Evolutionary conservation across 495 filamentous ascomycete species (phyloP).

Genomic region (Trichoderma asperelloides): DNA sequence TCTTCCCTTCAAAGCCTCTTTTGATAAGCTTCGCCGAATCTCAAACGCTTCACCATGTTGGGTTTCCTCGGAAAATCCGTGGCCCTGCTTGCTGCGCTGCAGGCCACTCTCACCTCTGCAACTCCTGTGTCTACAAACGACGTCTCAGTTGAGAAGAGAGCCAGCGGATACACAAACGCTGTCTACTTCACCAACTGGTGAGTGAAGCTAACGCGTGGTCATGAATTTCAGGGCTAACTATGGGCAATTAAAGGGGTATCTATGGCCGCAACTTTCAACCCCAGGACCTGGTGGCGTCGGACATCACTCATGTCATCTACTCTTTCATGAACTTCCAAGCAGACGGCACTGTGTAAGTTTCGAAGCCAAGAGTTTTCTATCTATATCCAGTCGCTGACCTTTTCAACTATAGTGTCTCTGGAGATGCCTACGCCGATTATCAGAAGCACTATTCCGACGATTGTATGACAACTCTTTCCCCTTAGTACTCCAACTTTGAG

Average conservation of each 20-base stretch:
- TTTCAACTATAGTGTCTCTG: slow-evolving; percentile 25
- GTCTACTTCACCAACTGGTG: slow-evolving; percentile 44
- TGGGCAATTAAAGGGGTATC: slow-evolving; percentile 52
- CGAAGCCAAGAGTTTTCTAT: not conserved
- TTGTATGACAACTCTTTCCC: slow-evolving; percentile 21
- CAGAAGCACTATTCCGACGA: slow-evolving; percentile 64
- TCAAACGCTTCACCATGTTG: not conserved
- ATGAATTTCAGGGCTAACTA: not conserved
- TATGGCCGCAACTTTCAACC: slow-evolving; percentile 77
- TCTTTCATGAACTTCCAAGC: slow-evolving; percentile 79
- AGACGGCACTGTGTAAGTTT: slow-evolving; percentile 66
- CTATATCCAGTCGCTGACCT: not conserved
- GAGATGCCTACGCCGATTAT: slow-evolving; percentile 51
- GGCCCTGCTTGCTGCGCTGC: slow-evolving; percentile 11
- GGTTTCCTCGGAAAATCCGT: not conserved
- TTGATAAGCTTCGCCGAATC: not conserved
- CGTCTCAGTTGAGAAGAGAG: slow-evolving; percentile 6
- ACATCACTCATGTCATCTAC: slow-evolving; percentile 83
- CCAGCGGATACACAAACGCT: slow-evolving; percentile 29
- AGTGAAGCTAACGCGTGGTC: not conserved
- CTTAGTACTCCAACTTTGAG: not conserved
- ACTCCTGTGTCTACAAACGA: slow-evolving; percentile 15
- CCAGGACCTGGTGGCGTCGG: slow-evolving; percentile 65
- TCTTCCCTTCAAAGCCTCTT: not conserved
- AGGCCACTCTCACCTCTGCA: slow-evolving; percentile 18